Base-by-base conservation (phyloP, 371 early-diverging fungal species). In the Circinella umbellata region DNA sequence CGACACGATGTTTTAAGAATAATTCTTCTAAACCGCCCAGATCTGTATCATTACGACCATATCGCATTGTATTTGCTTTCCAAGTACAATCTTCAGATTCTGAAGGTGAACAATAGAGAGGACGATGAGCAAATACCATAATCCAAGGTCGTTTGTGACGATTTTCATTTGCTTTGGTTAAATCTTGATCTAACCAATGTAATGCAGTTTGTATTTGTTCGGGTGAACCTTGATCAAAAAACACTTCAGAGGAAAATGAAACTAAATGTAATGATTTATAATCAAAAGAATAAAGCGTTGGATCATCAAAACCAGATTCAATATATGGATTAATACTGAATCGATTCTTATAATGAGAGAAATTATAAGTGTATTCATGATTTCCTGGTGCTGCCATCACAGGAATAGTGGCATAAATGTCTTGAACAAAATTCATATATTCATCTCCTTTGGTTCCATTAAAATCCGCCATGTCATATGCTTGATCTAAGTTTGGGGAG, bases 171-270 rank as follows among this genome's bases (percentile, higher is more conserved):
- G 80, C 76, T 13, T 68, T 59, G 18, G 63, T 36, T n/a, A 80
- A 61, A 46, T 78, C 78, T 7, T 63, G n/a, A 38, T 78, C 78
- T 4, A 80, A 57, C 80, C 78, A 80, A 27, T 78, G 61, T 42
- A 76, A 66, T 4, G 78, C 71, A 4, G 67, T 69, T 5, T 68
- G 54, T 8, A 76, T 68, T 46, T 76, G 69, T 38, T 70, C 74
- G 38, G 66, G 57, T 0, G 71, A 62, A 14, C 67, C 69, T 11
- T 48, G 17, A 8, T 69, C 69, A 69, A 75, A 75, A 14, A 63
- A 69, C 14, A 72, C 71, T 39, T 75, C 76, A 18, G 72, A 72
- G 4, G 66, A 66, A 57, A 72, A 67, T 1, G 76, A 62, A 6
- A 72, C 64, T 13, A 75, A 36, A 42, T 75, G 76, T 51, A 75